These are phyloP conservation scores for Thuja plicata DNA, from an alignment of 83 land plant genomes.

Conservation along the genomic window DNA sequence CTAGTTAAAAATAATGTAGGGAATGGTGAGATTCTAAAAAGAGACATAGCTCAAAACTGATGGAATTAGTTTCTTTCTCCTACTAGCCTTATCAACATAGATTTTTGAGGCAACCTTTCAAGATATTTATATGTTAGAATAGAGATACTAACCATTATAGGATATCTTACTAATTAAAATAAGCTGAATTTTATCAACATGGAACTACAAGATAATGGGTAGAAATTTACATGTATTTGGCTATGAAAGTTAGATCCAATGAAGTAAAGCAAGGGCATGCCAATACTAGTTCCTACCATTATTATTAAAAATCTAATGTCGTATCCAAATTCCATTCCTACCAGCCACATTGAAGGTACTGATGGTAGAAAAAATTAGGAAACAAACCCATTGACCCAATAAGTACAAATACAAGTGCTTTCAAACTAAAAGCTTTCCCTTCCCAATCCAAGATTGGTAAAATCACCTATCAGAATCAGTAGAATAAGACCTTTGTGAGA, in stretches of 20 bases:
- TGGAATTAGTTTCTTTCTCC: conserved; percentile 83
- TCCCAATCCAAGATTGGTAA: conserved; percentile 85
- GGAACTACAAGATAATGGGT: not conserved
- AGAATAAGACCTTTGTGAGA: too few species aligned
- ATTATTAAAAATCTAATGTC: conserved; percentile 76
- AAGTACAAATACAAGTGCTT: conserved; percentile 66
- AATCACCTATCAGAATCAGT: conserved; percentile 52
- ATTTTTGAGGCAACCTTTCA: conserved; percentile 82
- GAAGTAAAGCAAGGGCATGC: conserved; percentile 80
- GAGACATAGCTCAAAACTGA: conserved; percentile 84
- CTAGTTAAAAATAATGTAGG: conserved; percentile 88
- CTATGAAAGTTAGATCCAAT: conserved; percentile 70
- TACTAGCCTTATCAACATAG: conserved; percentile 73
- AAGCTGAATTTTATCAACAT: not conserved
- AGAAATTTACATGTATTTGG: conserved; percentile 59
- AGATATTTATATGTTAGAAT: conserved; percentile 56
- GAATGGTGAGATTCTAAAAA: too few species aligned
- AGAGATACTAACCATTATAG: conserved; percentile 3
- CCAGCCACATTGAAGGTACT: conserved; percentile 93
- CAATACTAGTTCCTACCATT: conserved; percentile 64
- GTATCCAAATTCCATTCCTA: conserved; percentile 94
- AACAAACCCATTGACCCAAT: conserved; percentile 69
- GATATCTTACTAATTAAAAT: not conserved
- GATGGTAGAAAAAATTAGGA: conserved; percentile 82
- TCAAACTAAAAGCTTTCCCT: conserved; percentile 55